These are phyloP conservation scores for Cystobasidiaceae sp. DNA, from an alignment of 1,284 basidiomycete species.

Conservation along the genomic window DNA sequence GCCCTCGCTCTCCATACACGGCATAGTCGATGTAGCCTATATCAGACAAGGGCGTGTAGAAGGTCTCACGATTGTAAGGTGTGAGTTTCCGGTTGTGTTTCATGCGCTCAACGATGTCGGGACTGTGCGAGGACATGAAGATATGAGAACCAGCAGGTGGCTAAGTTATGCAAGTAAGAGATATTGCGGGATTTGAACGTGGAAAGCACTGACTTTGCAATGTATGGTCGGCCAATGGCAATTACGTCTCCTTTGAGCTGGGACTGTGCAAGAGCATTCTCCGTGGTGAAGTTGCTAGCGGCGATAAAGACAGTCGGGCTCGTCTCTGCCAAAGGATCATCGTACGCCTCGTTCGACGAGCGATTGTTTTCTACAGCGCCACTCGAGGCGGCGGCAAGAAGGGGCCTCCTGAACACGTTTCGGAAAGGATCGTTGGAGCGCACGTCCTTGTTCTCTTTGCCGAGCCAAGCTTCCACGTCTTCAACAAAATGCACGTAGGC, in stretches of 20 bases:
- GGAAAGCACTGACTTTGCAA: constrained; percentile 48
- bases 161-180: neutral
- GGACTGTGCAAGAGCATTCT: constrained; percentile 40
- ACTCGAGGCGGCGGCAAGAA: too few relatives aligned
- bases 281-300: constrained; percentile 51
- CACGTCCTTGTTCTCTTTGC: constrained; percentile 24
- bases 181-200: too few relatives aligned
- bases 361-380: constrained; percentile 31
- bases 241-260: constrained; percentile 49
- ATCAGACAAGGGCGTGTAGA: constrained; percentile 36
- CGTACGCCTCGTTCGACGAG: constrained; percentile 33
- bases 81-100: constrained; percentile 43
- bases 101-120: constrained; percentile 55
- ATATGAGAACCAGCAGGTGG: neutral
- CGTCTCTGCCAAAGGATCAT: neutral
- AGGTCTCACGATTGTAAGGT: constrained; percentile 46
- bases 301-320: constrained; percentile 50
- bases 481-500: constrained; percentile 56
- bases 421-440: constrained; percentile 27
- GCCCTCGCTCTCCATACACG: constrained; percentile 19
- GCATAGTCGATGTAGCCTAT: constrained; percentile 28
- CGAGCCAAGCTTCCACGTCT: constrained; percentile 32
- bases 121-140: constrained; percentile 41
- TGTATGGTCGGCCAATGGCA: constrained; percentile 54
- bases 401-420: neutral